phyloP scores from a whole-genome alignment of 2,329 filamentous ascomycete genomes.

The Fusarium sambucinum region DNA sequence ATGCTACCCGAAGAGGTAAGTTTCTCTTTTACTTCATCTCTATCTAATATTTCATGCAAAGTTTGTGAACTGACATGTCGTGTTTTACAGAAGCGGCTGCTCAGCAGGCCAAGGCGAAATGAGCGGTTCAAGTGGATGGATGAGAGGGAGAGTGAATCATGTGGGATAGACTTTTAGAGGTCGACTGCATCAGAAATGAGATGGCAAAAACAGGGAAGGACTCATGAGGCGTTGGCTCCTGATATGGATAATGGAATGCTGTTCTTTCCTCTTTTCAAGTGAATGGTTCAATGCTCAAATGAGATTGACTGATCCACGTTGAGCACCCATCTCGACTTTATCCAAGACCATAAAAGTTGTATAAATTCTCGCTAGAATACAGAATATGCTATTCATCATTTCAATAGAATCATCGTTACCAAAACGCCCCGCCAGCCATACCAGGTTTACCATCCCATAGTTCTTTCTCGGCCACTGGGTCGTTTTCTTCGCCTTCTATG shows the following conservation, averaged over 20 bases:
- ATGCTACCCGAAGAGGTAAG: conserved; percentile 87
- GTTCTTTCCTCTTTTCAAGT: conserved; percentile 27
- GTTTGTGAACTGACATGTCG: conserved; percentile 10
- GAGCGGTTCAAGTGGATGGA: conserved; percentile 35
- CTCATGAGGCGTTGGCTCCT: conserved; percentile 48
- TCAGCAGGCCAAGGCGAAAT: conserved; percentile 69
- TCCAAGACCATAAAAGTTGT: neutral
- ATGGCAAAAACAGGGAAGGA: conserved; percentile 34
- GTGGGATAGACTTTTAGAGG: conserved; percentile 18
- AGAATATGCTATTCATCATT: neutral
- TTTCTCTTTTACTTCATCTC: neutral
- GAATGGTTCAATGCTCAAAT: neutral
- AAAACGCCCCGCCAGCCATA: conserved; percentile 57
- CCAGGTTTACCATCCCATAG: conserved; percentile 57
- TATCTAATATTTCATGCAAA: neutral
- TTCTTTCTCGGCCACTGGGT: conserved; percentile 42
- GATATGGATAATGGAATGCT: conserved; percentile 48
- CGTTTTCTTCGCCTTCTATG: conserved; percentile 55
- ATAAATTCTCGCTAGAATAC: neutral
- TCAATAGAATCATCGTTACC: conserved; percentile 43
- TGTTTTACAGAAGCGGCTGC: conserved; percentile 64
- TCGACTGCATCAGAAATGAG: conserved; percentile 35
- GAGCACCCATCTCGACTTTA: neutral
- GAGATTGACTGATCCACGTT: too few relatives aligned
- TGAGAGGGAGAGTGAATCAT: conserved; percentile 14